These are phyloP conservation scores for Cutaneotrichosporon dermatis DNA, from an alignment of 1,284 basidiomycete species.

Conservation along the genomic window DNA sequence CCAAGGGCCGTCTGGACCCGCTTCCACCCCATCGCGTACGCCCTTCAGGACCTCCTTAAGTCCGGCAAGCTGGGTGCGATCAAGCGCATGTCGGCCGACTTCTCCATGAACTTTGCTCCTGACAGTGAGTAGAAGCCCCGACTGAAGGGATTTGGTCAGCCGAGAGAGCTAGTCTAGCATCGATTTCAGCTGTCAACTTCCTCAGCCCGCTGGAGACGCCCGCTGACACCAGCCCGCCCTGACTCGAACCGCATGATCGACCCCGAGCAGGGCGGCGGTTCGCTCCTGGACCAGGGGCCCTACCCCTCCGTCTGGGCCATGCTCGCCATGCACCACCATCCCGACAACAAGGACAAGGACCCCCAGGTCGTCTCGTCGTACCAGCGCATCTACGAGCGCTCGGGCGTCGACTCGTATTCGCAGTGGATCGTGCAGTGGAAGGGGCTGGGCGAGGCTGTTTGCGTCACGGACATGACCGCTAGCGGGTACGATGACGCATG, in stretches of 20 bases:
- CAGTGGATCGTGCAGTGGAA: conserved; percentile 70
- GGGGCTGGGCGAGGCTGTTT: conserved; percentile 34
- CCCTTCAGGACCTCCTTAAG: conserved; percentile 42
- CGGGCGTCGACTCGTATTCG: conserved; percentile 74
- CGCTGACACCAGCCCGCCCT: conserved; percentile 20
- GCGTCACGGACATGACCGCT: conserved; percentile 33
- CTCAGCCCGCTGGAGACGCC: no score
- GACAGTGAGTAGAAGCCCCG: conserved; percentile 55
- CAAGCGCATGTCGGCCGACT: conserved; percentile 58
- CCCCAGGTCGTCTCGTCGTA: conserved; percentile 51
- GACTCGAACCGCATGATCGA: conserved; percentile 66
- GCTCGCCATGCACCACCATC: conserved; percentile 72
- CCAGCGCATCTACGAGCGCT: conserved; percentile 58
- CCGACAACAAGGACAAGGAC: conserved; percentile 56
- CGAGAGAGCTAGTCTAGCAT: no score
- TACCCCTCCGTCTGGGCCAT: conserved; percentile 82
- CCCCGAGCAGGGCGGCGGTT: conserved; percentile 76
- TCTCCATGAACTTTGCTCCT: conserved; percentile 67
- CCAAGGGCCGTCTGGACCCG: conserved; percentile 48
- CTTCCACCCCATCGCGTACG: conserved; percentile 48
- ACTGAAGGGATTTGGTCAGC: no score
- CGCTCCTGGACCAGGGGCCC: conserved; percentile 74
- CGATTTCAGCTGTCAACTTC: no score
- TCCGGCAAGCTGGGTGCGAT: conserved; percentile 44
- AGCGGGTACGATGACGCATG: conserved; percentile 25